These are phyloP conservation scores for Boletus sensibilis DNA, from an alignment of 768 basidiomycete species.

Conservation along the genomic window DNA sequence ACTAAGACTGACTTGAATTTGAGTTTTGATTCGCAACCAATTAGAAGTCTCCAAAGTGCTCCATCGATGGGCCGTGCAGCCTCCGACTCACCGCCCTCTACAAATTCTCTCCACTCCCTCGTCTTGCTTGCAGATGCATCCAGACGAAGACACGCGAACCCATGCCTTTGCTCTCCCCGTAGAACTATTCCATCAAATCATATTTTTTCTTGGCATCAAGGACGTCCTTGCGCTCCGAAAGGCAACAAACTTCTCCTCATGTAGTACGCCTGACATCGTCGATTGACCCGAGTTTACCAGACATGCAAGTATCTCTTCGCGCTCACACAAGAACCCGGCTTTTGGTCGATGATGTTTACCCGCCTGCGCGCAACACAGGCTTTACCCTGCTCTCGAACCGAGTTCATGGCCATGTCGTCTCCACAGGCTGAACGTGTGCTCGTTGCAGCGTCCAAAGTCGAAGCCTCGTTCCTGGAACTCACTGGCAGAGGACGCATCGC, in stretches of 20 bases:
- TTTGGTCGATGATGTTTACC: constrained; percentile 21
- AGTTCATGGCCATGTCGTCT: constrained; percentile 10
- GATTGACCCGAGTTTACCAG: constrained; percentile 8
- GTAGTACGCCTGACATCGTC: not conserved
- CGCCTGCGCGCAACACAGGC: constrained; percentile 13
- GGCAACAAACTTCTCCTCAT: not conserved
- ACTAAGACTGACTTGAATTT: no score
- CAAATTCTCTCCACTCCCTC: not conserved
- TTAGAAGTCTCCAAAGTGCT: not conserved
- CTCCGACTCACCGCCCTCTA: no score
- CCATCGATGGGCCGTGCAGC: not conserved
- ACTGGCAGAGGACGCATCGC: constrained; percentile 3
- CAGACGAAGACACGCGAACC: not conserved
- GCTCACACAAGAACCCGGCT: constrained; percentile 15
- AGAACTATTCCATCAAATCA: constrained; percentile 18
- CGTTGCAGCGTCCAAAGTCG: constrained; percentile 10
- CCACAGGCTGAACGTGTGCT: constrained; percentile 16
- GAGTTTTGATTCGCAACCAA: not conserved
- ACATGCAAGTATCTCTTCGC: constrained; percentile 24
- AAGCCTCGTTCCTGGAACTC: constrained; percentile 17
- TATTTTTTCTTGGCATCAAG: constrained; percentile 12
- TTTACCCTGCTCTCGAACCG: constrained; percentile 13
- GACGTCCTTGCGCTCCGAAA: constrained; percentile 19
- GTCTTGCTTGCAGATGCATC: not conserved
- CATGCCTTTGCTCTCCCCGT: constrained; percentile 10